Conservation (phyloP, 164 flowering plant species). For the Warburgia ugandensis region DNA sequence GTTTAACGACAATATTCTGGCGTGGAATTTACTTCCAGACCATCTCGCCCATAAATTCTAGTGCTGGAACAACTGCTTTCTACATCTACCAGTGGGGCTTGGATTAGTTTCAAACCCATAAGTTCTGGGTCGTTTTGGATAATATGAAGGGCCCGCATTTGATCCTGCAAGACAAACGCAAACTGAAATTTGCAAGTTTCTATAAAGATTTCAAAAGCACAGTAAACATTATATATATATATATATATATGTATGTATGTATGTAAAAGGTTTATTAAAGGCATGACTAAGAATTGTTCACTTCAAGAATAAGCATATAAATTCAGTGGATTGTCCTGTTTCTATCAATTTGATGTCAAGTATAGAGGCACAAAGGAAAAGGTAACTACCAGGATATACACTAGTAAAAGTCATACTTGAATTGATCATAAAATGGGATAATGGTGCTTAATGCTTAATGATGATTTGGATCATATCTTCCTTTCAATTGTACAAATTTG, state of each 20-base stretch:
- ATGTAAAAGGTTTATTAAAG: not conserved
- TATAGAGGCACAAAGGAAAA: not conserved
- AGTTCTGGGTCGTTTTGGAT: constrained; percentile 71
- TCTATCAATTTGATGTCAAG: not conserved
- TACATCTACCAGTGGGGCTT: constrained; percentile 94
- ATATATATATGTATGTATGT: not conserved
- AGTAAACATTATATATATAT: not conserved
- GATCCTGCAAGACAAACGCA: constrained; percentile 30
- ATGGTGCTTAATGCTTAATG: no score
- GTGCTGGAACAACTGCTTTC: constrained; percentile 98
- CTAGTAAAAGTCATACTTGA: not conserved
- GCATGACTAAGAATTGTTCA: not conserved
- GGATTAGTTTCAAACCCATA: constrained; percentile 46
- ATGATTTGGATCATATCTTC: constrained; percentile 46
- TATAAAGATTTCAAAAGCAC: not conserved
- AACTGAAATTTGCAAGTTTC: not conserved
- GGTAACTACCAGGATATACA: not conserved
- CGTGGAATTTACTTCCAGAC: constrained; percentile 82
- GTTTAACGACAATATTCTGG: no score
- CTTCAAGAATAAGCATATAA: not conserved
- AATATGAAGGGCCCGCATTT: constrained; percentile 82
- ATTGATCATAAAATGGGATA: not conserved
- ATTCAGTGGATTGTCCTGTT: not conserved
- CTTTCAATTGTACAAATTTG: constrained; percentile 85
- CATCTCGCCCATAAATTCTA: constrained; percentile 80